phyloP scores from a whole-genome alignment of 2,329 filamentous ascomycete genomes.

The Monilinia aucupariae region DNA sequence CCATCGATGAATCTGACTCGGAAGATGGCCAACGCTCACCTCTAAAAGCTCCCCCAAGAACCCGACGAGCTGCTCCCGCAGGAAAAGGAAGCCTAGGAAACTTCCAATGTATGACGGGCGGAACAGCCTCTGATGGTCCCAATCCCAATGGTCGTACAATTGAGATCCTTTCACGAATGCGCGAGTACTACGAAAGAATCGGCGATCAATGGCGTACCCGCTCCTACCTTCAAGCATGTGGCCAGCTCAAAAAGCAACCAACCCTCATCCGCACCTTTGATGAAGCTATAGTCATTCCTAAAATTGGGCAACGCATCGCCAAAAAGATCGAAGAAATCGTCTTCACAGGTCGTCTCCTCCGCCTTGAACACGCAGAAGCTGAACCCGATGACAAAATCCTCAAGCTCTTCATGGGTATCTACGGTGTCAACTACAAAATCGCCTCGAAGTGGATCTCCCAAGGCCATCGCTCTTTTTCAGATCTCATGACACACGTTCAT shows the following conservation, averaged over 20 bases:
- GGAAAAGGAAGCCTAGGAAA: conserved; percentile 39
- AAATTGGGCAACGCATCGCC: conserved; percentile 68
- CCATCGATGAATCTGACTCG: conserved; percentile 27
- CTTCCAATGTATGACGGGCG: conserved; percentile 52
- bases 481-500: conserved; percentile 56
- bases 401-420: conserved; percentile 68
- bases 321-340: conserved; percentile 88
- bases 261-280: conserved; percentile 60
- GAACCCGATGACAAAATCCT: conserved; percentile 63
- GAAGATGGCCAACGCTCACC: conserved; percentile 32
- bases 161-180: conserved; percentile 71
- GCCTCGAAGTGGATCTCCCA: conserved; percentile 72
- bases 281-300: conserved; percentile 62
- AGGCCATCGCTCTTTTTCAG: conserved; percentile 69
- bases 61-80: background rate
- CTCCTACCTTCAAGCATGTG: conserved; percentile 73
- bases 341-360: conserved; percentile 62
- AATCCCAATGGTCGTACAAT: conserved; percentile 76
- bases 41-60: conserved; percentile 13
- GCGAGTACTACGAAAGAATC: conserved; percentile 67
- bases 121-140: conserved; percentile 39
- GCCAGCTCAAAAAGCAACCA: conserved; percentile 62
- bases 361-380: conserved; percentile 63
- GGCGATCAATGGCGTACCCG: conserved; percentile 70
- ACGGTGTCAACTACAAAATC: conserved; percentile 66